Evolutionary conservation across 768 basidiomycete species (phyloP), one percentile per base, ranked within the genome.

Genomic region (Agrocybe praecox): DNA sequence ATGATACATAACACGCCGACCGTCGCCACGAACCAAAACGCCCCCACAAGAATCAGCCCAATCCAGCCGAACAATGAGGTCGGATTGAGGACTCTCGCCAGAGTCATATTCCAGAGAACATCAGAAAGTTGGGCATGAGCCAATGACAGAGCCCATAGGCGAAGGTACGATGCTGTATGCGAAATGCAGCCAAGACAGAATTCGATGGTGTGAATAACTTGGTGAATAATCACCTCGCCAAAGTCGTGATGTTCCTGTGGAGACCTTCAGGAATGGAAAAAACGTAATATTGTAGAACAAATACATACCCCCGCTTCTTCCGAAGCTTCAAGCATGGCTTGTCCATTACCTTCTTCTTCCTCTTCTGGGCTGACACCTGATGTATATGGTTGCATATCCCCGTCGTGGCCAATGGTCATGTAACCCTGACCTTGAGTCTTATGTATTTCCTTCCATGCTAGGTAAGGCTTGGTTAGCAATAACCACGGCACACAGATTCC

Each of bases 181-280:
- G 96, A 98, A 67, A 98, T 98, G 72, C 96, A 98, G 7, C 96
- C 97, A 32, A 99, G 86, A 70, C 97, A 99, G 75, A 98, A 99
- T 76, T 99, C 97, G 73, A 99, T 98, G 22, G 95, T 96, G 74
- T 98, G 97, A 67, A 99, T 99, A 59, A 97, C 80, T 72, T 99
- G 97, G 74, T 99, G 96, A 57, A 98, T 92, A 21, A 97, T 85
- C 56, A 97, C 85, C 72, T 99, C 97, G 67, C 94, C 80, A 72
- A 98, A 93, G 67, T 97, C 94, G 70, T 96, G 93, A 47, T 91
- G 80, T 75, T 94, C 86, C 83, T 89, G 68, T 49, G 54, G 53
- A 54, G 47, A 51, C 62, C 29, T 55, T 57, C 43, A 52, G 21
- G 17, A 58, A 48, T 54, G 61, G 64, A 24, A 55, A 53, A 21